phyloP scores from a whole-genome alignment of 1,284 basidiomycete genomes.

The Tilletia horrida region DNA sequence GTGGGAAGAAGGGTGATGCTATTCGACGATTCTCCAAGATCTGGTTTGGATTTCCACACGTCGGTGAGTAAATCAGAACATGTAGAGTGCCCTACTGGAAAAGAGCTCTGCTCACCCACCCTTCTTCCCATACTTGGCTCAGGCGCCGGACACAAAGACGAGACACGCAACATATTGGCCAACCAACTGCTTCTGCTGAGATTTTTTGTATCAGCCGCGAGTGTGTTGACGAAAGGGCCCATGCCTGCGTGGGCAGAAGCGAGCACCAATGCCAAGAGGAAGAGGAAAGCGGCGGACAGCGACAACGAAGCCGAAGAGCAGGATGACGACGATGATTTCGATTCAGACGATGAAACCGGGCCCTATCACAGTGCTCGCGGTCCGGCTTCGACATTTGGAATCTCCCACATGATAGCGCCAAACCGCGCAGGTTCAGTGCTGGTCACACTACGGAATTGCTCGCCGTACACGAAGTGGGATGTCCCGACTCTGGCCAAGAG shows the following conservation, averaged over 20 bases:
- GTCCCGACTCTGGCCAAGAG: slow-evolving; percentile 45
- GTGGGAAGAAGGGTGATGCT: slow-evolving; percentile 32
- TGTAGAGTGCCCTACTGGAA: too few relatives aligned
- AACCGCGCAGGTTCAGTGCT: slow-evolving; percentile 65
- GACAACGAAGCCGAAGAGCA: slow-evolving; percentile 30
- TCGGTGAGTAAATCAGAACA: too few relatives aligned
- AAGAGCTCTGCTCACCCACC: neutral
- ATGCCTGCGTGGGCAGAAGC: slow-evolving; percentile 35
- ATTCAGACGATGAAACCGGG: slow-evolving; percentile 36
- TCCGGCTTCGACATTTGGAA: slow-evolving; percentile 10
- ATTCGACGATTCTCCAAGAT: slow-evolving; percentile 70
- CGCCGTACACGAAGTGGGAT: slow-evolving; percentile 85
- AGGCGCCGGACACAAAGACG: slow-evolving; percentile 91
- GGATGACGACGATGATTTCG: slow-evolving; percentile 20
- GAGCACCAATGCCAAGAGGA: slow-evolving; percentile 56
- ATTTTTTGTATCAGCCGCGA: slow-evolving; percentile 73
- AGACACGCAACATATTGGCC: slow-evolving; percentile 84
- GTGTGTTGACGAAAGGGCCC: slow-evolving; percentile 60
- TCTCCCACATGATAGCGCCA: slow-evolving; percentile 58
- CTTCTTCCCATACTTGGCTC: neutral
- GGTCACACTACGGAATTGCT: slow-evolving; percentile 78
- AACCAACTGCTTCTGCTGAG: slow-evolving; percentile 85
- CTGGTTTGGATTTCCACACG: slow-evolving; percentile 95
- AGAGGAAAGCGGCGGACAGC: neutral
- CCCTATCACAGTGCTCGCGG: too few relatives aligned